These are phyloP conservation scores for Phoma sp. DNA, from an alignment of 2,329 filamentous ascomycete species.

Conservation along the genomic window DNA sequence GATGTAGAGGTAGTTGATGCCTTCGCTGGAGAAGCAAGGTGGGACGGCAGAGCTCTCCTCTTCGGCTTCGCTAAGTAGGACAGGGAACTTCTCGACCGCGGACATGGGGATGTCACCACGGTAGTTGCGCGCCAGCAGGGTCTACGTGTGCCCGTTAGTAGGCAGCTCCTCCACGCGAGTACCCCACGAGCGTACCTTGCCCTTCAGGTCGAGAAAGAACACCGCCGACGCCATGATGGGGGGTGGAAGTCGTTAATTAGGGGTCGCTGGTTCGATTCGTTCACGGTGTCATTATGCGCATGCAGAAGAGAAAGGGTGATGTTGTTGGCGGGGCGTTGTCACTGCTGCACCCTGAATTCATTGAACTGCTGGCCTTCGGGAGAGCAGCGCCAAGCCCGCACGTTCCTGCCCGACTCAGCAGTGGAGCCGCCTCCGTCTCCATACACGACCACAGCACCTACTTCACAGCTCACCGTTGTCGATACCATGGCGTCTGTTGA, in stretches of 20 bases:
- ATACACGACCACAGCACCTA: too few relatives aligned
- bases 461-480: too few relatives aligned
- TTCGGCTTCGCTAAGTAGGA: conserved; percentile 96
- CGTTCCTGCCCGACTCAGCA: background rate
- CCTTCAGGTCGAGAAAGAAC: conserved; percentile 99
- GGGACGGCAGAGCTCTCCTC: conserved; percentile 98
- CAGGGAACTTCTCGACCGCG: conserved; percentile 95
- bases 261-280: conserved; percentile 4
- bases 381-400: conserved; percentile 13
- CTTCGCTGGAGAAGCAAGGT: conserved; percentile 97
- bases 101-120: conserved; percentile 99
- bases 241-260: conserved; percentile 2
- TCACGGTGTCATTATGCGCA: conserved; percentile 30
- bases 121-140: conserved; percentile 97
- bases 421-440: background rate
- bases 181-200: conserved; percentile 74
- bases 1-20: conserved; percentile 99
- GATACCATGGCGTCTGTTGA: too few relatives aligned
- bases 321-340: conserved; percentile 14
- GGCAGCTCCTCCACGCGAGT: conserved; percentile 22
- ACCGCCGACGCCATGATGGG: conserved; percentile 88
- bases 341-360: conserved; percentile 14
- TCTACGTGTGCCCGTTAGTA: conserved; percentile 61
- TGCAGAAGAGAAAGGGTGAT: conserved; percentile 1
- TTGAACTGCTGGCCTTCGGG: conserved; percentile 9